A percentile compares a stretch with the other conserved stretches of the same genome.
These are phyloP conservation scores for Saturnispora diversa DNA, from an alignment of 805 yeast genomes.

Conservation along the genomic window DNA sequence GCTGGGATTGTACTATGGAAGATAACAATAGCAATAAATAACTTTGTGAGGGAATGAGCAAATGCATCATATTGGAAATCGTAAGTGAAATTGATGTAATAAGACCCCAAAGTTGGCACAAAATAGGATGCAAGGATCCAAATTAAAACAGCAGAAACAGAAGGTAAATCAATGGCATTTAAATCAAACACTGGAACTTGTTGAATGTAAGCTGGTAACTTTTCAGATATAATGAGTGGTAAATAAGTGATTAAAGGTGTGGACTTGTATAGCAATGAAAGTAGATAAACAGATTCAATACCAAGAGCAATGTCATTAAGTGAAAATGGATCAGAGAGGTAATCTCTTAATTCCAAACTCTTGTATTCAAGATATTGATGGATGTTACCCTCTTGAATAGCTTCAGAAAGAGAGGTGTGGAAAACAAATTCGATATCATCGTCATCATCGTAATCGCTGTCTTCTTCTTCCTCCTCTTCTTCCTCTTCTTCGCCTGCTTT, in stretches of 20 bases:
- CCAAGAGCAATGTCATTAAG: constrained; percentile 23
- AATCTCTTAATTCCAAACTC: constrained; percentile 26
- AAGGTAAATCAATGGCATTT: constrained; percentile 27
- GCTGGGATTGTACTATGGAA: constrained; percentile 24
- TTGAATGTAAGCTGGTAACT: constrained; percentile 21
- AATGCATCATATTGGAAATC: constrained; percentile 49
- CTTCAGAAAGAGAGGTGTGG: constrained; percentile 9
- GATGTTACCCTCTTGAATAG: constrained; percentile 10
- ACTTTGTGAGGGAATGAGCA: constrained; percentile 38
- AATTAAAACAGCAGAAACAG: constrained; percentile 28
- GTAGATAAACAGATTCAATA: constrained; percentile 21
- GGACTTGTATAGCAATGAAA: constrained; percentile 14
- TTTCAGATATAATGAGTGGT: constrained; percentile 21
- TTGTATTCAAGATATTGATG: constrained; percentile 21
- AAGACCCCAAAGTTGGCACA: constrained; percentile 38
- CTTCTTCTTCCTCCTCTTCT: constrained; percentile 33
- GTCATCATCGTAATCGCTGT: constrained; percentile 7
- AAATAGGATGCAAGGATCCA: constrained; percentile 38
- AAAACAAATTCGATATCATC: constrained; percentile 15
- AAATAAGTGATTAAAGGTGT: constrained; percentile 19
- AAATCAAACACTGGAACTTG: constrained; percentile 31
- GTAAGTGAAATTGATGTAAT: constrained; percentile 47
- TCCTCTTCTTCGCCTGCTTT: constrained; percentile 38
- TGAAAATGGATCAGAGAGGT: constrained; percentile 28
- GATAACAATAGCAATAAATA: constrained; percentile 33